Evolutionary conservation across 257 asterid species (phyloP).

Genomic region (Penstemon newberryi): DNA sequence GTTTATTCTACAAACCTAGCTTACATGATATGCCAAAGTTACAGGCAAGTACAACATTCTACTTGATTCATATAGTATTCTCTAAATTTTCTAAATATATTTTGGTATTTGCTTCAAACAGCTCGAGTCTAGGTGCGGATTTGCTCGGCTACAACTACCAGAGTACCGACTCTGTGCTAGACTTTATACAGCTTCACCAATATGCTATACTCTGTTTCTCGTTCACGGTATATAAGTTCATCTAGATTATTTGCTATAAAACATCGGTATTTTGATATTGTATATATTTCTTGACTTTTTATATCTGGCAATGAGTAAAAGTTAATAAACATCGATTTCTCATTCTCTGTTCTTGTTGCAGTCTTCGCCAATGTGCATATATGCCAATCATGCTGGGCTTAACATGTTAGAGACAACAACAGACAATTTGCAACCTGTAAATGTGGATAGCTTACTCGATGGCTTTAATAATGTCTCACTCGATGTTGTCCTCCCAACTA

Average conservation of each 20-base stretch:
- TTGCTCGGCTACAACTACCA: constrained; percentile 7
- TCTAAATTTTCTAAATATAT: too few species aligned
- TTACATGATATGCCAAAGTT: constrained; percentile 37
- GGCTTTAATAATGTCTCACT: neutral
- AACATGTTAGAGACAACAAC: constrained; percentile 18
- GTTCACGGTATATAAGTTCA: constrained; percentile 18
- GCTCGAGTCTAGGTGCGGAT: constrained; percentile 21
- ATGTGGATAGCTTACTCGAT: constrained; percentile 6
- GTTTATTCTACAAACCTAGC: constrained; percentile 29
- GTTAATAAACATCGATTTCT: neutral
- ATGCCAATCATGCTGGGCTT: constrained; percentile 23
- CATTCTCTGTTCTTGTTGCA: neutral
- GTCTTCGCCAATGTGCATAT: constrained; percentile 12
- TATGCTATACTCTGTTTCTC: constrained; percentile 30
- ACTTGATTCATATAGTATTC: too few species aligned
- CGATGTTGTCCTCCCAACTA: constrained; percentile 1
- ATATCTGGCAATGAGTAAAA: too few species aligned
- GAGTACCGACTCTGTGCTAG: constrained; percentile 3
- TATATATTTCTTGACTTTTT: too few species aligned
- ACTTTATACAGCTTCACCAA: constrained; percentile 21
- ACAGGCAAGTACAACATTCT: constrained; percentile 34
- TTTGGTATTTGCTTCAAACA: constrained; percentile 8
- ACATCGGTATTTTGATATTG: too few species aligned
- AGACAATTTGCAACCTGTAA: neutral
- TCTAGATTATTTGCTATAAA: neutral